Conservation (phyloP, 164 flowering plant species). For the Amborella trichopoda region DNA sequence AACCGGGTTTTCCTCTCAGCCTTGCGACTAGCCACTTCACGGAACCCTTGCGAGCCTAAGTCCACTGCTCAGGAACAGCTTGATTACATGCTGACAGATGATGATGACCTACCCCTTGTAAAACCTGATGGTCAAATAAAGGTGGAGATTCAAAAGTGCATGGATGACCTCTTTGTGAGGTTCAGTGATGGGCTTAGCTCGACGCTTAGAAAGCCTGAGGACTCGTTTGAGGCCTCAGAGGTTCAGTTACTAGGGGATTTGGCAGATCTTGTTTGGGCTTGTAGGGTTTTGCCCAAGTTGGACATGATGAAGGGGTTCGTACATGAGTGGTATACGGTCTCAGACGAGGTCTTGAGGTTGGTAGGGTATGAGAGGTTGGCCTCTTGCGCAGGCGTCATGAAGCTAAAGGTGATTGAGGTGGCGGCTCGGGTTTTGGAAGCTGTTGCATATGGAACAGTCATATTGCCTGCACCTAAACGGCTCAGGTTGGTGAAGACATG, state of each 20-base stretch:
- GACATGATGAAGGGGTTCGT: conserved; percentile 67
- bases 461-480: conserved; percentile 55
- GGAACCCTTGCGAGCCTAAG: conserved; percentile 59
- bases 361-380: conserved; percentile 18
- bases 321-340: conserved; percentile 50
- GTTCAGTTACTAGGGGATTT: conserved; percentile 22
- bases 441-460: conserved; percentile 61
- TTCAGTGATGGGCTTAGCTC: conserved; percentile 35
- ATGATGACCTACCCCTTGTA: conserved; percentile 78
- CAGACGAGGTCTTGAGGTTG: conserved; percentile 37
- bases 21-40: conserved; percentile 71
- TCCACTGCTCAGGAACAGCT: conserved; percentile 84
- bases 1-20: conserved; percentile 51
- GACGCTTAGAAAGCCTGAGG: conserved; percentile 14
- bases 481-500: conserved; percentile 56
- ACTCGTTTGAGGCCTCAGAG: conserved; percentile 10
- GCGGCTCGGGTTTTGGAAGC: conserved; percentile 68
- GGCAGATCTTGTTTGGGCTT: conserved; percentile 74
- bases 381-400: conserved; percentile 12
- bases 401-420: conserved; percentile 52
- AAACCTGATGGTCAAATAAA: conserved; percentile 48
- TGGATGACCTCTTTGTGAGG: conserved; percentile 27
- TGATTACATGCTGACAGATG: conserved; percentile 92
- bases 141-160: conserved; percentile 36
- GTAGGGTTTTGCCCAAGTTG: conserved; percentile 53